Base-by-base conservation (phyloP, 1,139 yeast genomes). In the Yamadazyma atmosphaerica region DNA sequence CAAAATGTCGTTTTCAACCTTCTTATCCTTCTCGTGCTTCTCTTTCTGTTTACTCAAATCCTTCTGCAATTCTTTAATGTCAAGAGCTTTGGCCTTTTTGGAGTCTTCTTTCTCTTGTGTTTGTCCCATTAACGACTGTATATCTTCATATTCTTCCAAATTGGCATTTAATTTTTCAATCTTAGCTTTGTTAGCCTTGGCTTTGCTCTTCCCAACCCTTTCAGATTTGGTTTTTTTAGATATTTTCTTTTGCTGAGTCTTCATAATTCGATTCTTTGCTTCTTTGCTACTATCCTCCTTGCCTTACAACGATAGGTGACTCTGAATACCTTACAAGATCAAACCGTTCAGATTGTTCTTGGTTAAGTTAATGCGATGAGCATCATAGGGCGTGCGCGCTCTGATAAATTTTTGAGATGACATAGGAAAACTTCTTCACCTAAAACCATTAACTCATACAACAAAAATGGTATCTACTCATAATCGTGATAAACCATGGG, bases 401-500 rank as follows among this genome's bases (percentile, higher is more conserved):
- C 17, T 21, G 12, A 32, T 22, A 35, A 34, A 32, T 6, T 42
- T 39, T 38, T 36, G 45, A 39, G 51, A 47, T 47, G 52, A 46
- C 49, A 36, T 45, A 36, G 41, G 32, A 39, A 39, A 30, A 23
- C 15, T 21, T 22, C 23, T 16, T 12, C 25, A 8, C 11, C 9
- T 5, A n/a, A 26, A n/a, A n/a, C n/a, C n/a, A n/a, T n/a, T n/a
- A n/a, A n/a, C n/a, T n/a, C n/a, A n/a, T n/a, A n/a, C n/a, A n/a
- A n/a, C n/a, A n/a, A 58, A 42, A 32, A 90, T 92, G 98, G 89
- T 86, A 24, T 88, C 96, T 3, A 86, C 95, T 40, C 92, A 90
- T 62, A 86, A 90, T 61, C 85, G 82, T 59, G 98, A 90, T 54
- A 92, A 92, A 63, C 98, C 98, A 39, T 90, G 98, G 98, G 98